These are phyloP conservation scores for Picea glauca DNA, from an alignment of 75 land plant genomes.

Conservation along the genomic window DNA sequence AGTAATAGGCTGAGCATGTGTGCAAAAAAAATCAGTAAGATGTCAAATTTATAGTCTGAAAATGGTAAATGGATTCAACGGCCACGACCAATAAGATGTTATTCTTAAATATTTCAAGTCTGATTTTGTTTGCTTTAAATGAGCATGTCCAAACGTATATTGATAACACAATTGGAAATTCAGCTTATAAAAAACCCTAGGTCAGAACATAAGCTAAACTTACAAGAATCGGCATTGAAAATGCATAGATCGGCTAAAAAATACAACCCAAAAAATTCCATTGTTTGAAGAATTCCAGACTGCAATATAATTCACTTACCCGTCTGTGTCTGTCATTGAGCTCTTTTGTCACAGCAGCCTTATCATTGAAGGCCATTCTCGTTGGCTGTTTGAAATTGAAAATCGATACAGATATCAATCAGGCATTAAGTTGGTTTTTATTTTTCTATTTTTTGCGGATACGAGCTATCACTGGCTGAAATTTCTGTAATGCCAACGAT, in stretches of 20 bases:
- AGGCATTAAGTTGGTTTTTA: too few species aligned
- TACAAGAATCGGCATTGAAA: neutral
- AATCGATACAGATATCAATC: too few species aligned
- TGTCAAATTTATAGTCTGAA: neutral
- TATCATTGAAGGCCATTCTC: constrained; percentile 39
- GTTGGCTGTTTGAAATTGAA: neutral
- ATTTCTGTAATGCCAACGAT: too few species aligned
- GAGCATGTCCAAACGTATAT: neutral
- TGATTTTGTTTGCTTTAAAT: too few species aligned
- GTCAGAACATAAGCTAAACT: neutral
- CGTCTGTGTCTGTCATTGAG: constrained; percentile 60
- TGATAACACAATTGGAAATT: neutral
- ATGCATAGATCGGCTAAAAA: neutral
- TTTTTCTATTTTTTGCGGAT: too few species aligned
- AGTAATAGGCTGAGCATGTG: neutral
- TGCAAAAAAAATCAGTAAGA: neutral
- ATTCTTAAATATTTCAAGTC: too few species aligned
- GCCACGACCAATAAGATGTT: neutral
- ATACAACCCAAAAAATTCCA: neutral
- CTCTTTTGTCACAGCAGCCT: constrained; percentile 75
- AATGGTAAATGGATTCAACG: neutral
- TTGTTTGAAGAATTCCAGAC: neutral
- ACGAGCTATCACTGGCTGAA: too few species aligned
- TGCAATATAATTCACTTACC: neutral
- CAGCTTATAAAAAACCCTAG: neutral